Base-by-base conservation (phyloP, 495 filamentous ascomycete genomes). In the Massariosphaeria phaeospora region DNA sequence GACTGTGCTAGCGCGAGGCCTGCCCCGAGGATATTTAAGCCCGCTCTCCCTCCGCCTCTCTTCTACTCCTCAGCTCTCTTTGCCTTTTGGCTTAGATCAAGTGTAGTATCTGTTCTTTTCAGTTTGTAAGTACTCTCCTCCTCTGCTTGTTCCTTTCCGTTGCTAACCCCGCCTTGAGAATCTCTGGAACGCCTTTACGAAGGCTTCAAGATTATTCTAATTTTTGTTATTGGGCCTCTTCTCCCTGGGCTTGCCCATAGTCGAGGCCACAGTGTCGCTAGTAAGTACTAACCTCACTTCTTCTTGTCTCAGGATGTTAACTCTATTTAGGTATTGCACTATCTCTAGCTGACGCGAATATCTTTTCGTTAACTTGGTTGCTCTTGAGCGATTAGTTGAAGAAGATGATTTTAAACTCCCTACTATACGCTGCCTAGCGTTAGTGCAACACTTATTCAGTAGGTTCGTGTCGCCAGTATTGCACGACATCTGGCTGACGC, bases 131-230 rank as follows among this genome's bases (percentile, higher is more conserved):
- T n/a, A 33, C 8, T n/a, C 30, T n/a, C n/a, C 8, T 33, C 8
- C 30, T 33, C 30, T 33, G 8, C n/a, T n/a, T 33, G 8, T n/a
- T 33, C 30, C 8, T n/a, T 33, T 33, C n/a, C 8, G 8, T 33
- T 8, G n/a, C 30, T n/a, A 33, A 33, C 8, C 8, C n/a, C n/a
- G n/a, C n/a, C n/a, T n/a, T n/a, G n/a, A n/a, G n/a, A n/a, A n/a
- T n/a, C n/a, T n/a, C n/a, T n/a, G n/a, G n/a, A n/a, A n/a, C n/a
- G n/a, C n/a, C n/a, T n/a, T n/a, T n/a, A n/a, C n/a, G n/a, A n/a
- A n/a, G n/a, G n/a, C 88, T 94, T 88, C 93, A 90, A 90, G 89
- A 85, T 91, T 59, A 60, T 65, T n/a, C 34, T 17, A 15, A 38
- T 38, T 38, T 58, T 38, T 38, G 34, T 7, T 12, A 38, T 17